phyloP scores from a whole-genome alignment of 2,329 filamentous ascomycete species.

The Chaetothyriales sp. region DNA sequence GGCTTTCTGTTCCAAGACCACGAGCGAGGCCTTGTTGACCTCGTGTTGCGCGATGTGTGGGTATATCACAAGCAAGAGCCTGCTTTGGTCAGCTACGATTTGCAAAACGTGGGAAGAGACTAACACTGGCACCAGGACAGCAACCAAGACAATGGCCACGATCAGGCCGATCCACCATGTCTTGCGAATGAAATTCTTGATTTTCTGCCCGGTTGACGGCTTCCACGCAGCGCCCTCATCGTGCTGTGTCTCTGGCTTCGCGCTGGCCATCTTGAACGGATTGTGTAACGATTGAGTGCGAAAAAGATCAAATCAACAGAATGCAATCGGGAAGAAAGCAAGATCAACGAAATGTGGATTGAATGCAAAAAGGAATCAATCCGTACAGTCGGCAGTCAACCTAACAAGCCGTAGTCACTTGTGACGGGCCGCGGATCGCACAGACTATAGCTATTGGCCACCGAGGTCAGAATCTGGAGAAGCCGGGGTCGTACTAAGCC shows the following conservation, averaged over 20 bases:
- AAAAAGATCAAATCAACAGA: neutral
- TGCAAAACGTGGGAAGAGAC: slow-evolving; percentile 17
- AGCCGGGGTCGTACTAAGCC: neutral
- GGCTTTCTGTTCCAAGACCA: slow-evolving; percentile 38
- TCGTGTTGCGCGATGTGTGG: slow-evolving; percentile 43
- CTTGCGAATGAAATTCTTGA: slow-evolving; percentile 17
- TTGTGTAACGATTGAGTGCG: neutral
- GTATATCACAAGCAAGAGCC: slow-evolving; percentile 40
- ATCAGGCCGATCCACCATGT: slow-evolving; percentile 45
- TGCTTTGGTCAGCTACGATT: slow-evolving; percentile 22
- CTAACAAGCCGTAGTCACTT: neutral
- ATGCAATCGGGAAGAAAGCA: neutral
- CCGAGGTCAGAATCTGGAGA: neutral
- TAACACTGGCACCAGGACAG: slow-evolving; percentile 42
- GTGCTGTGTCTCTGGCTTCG: neutral
- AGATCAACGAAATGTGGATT: neutral
- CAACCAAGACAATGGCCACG: slow-evolving; percentile 37
- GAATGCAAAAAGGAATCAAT: neutral
- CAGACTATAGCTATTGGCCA: neutral
- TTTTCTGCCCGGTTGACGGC: slow-evolving; percentile 1
- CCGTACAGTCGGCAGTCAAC: neutral
- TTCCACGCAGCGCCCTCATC: slow-evolving; percentile 1
- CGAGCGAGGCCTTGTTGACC: slow-evolving; percentile 39
- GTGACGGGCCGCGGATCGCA: neutral
- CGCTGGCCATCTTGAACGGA: neutral